Evolutionary conservation across 2,329 filamentous ascomycete genomes (phyloP).

Genomic region (Pseudodiploospora longispora): DNA sequence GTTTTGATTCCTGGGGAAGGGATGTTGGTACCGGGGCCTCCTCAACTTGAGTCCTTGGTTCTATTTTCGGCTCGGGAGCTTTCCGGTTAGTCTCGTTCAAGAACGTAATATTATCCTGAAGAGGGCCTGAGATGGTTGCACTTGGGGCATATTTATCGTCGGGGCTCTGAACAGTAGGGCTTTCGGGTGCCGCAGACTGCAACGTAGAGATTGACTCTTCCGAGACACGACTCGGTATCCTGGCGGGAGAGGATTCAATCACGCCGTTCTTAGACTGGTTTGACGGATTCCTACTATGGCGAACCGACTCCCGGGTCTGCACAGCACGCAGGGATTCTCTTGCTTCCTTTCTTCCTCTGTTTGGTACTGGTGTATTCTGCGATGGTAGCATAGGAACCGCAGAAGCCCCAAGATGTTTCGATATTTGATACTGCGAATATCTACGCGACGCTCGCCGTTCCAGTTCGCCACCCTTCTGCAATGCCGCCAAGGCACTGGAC

Average conservation of each 20-base stretch:
- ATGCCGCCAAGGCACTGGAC: slow-evolving; percentile 80
- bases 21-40: slow-evolving; percentile 11
- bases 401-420: slow-evolving; percentile 79
- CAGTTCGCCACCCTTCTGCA: slow-evolving; percentile 86
- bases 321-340: slow-evolving; percentile 74
- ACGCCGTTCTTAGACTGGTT: slow-evolving; percentile 31
- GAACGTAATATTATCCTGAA: slow-evolving; percentile 36
- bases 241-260: slow-evolving; percentile 54
- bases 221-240: slow-evolving; percentile 51
- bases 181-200: slow-evolving; percentile 15
- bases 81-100: slow-evolving; percentile 9
- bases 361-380: slow-evolving; percentile 76
- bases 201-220: slow-evolving; percentile 42
- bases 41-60: slow-evolving; percentile 15
- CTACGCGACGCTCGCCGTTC: slow-evolving; percentile 86
- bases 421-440: slow-evolving; percentile 95
- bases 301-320: slow-evolving; percentile 43
- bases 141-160: slow-evolving; percentile 55
- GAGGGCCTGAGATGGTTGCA: slow-evolving; percentile 52
- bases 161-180: slow-evolving; percentile 46
- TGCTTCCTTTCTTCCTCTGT: slow-evolving; percentile 69
- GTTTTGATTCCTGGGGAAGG: slow-evolving; percentile 35
- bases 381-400: slow-evolving; percentile 81
- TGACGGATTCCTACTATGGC: slow-evolving; percentile 41
- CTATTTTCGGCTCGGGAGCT: slow-evolving; percentile 9